Evolutionary conservation across 352 stramenopile species (phyloP).

Genomic region (Thraustochytrium sp.): DNA sequence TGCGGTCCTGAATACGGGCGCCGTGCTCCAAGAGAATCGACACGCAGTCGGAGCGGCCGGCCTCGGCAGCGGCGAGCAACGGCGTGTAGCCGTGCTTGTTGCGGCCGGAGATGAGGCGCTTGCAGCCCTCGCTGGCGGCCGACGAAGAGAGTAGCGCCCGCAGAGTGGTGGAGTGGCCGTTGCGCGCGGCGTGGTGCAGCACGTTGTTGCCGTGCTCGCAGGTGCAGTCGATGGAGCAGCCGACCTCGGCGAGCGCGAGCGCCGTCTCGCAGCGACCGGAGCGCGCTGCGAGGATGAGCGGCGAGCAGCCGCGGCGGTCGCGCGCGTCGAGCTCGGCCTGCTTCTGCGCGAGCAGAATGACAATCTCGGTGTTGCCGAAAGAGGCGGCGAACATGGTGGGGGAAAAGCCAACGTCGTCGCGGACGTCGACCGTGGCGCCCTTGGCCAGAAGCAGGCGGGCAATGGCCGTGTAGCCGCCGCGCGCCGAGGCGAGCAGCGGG

Average conservation of each 20-base stretch:
- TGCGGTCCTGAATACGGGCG: neutral
- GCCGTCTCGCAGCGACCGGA: neutral
- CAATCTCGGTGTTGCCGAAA: conserved; percentile 6
- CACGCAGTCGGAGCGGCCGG: neutral
- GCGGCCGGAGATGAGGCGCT: neutral
- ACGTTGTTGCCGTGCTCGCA: neutral
- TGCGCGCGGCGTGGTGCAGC: conserved; percentile 9
- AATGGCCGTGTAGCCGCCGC: neutral
- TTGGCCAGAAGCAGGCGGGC: neutral
- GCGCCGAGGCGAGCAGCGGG: neutral
- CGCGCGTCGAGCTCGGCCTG: neutral
- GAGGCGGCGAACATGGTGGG: conserved; percentile 20
- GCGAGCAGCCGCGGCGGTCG: neutral
- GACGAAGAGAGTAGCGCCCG: neutral
- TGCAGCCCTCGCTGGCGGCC: neutral
- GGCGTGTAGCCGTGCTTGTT: neutral
- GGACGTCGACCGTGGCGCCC: neutral
- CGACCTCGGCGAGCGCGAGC: neutral
- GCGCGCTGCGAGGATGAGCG: conserved; percentile 15
- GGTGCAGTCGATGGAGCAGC: neutral
- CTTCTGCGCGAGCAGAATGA: conserved; percentile 29
- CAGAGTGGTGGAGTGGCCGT: neutral
- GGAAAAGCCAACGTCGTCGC: neutral
- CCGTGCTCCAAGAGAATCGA: neutral
- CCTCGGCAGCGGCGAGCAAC: neutral